A percentile compares a stretch with the other conserved stretches of the same genome.
Evolutionary conservation across 495 filamentous ascomycete genomes (phyloP).

Genomic region (Aspergillus campestris): DNA sequence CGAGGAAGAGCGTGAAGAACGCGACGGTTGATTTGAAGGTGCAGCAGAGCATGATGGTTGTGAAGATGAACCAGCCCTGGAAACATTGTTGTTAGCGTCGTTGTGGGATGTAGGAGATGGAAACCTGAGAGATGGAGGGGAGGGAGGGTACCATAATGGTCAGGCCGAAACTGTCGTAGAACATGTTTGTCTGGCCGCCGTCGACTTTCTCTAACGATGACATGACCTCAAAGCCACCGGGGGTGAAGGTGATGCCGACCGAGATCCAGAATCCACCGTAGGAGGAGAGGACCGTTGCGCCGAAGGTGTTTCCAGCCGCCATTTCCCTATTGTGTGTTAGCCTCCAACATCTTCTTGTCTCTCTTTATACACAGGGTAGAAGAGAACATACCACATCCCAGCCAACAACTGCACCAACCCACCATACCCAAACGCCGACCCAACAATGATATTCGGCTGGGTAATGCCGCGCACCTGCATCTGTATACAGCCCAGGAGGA

Average conservation of each 20-base stretch:
- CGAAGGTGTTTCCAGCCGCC: conserved; percentile 89
- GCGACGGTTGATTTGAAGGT: conserved; percentile 83
- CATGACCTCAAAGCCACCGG: conserved; percentile 55
- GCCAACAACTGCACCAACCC: conserved; percentile 77
- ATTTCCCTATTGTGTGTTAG: conserved; percentile 60
- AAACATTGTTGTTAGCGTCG: neutral
- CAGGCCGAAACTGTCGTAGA: conserved; percentile 62
- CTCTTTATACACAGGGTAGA: too few species aligned
- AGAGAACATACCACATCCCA: conserved; percentile 81
- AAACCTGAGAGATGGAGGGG: neutral
- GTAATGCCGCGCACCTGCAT: conserved; percentile 47
- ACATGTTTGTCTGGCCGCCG: conserved; percentile 29
- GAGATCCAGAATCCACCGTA: conserved; percentile 96
- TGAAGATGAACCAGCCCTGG: conserved; percentile 88
- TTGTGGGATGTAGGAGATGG: neutral
- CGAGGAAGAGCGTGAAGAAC: conserved; percentile 86
- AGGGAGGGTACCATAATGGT: conserved; percentile 55
- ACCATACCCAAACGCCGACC: conserved; percentile 59
- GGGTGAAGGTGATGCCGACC: conserved; percentile 72
- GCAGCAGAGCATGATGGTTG: conserved; percentile 66
- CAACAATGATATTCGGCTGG: conserved; percentile 53
- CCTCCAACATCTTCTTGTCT: too few species aligned
- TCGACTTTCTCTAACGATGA: conserved; percentile 35
- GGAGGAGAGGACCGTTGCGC: conserved; percentile 87
- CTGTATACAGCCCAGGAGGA: conserved; percentile 77